Evolutionary conservation across 805 yeast species (phyloP), one percentile per base, ranked within the genome.

Genomic region (Ogataea neopini): DNA sequence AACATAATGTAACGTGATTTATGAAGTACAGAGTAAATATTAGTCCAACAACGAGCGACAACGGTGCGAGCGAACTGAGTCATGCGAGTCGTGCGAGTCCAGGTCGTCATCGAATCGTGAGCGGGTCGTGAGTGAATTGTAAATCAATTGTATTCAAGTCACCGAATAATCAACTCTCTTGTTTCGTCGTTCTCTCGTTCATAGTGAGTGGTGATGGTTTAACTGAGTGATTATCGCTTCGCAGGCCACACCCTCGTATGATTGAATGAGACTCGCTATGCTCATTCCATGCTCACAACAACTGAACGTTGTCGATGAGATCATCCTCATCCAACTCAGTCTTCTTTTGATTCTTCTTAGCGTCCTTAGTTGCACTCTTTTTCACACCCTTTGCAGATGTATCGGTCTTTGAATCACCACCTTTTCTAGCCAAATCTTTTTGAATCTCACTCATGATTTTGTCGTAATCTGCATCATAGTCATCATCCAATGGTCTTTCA

Each of bases 401-500:
- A n/a, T n/a, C 32, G 13, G 17, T 33, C 11, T 42, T 33, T 14
- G 17, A 9, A 32, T 45, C 11, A 32, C 22, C 40, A 9, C 30
- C 41, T 28, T 19, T 14, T 34, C 25, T 25, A 10, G 42, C 42
- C 19, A 25, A 9, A 4, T 28, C 42, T 13, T 18, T 39, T 13
- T 50, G 39, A 23, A 52, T 35, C 28, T 44, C 48, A 15, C 28
- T 28, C 39, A 47, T 25, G n/a, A 52, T 30, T 5, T 34, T 37
- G 32, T 52, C 54, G 43, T 51, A 49, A 22, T 51, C 53, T 18
- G 45, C 53, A 34, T 44, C 48, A 36, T 39, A 48, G 11, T 58
- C 59, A 18, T 52, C 58, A 19, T 55, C 60, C 35, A 52, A 38
- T 5, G 54, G 58, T 43, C 59, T 42, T 45, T 50, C 51, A n/a